phyloP scores from a whole-genome alignment of 352 stramenopile genomes.

The Globisporangium cylindrosporum region DNA sequence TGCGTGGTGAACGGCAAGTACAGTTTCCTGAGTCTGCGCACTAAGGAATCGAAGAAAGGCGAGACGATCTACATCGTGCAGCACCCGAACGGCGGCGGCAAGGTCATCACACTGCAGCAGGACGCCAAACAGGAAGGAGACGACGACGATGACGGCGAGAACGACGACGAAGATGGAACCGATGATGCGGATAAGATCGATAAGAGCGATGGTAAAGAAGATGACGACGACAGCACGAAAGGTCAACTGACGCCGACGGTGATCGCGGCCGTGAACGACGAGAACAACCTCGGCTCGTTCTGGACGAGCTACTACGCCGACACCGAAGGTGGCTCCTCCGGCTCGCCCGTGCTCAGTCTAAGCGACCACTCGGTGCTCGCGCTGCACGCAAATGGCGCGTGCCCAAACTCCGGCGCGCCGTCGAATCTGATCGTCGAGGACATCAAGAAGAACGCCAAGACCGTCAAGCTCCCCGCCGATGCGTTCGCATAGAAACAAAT shows the following conservation, averaged over 20 bases:
- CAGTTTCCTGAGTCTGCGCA: constrained; percentile 36
- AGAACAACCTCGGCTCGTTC: constrained; percentile 28
- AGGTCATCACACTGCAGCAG: constrained; percentile 28
- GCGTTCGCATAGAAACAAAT: constrained; percentile 29
- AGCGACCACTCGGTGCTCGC: constrained; percentile 43
- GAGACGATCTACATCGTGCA: constrained; percentile 57
- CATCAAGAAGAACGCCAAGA: constrained; percentile 27
- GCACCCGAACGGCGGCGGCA: constrained; percentile 40
- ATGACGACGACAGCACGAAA: neutral
- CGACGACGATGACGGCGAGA: constrained; percentile 21
- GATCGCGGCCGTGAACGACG: constrained; percentile 17
- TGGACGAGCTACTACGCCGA: constrained; percentile 49
- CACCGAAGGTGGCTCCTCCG: constrained; percentile 42
- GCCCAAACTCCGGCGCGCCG: constrained; percentile 38
- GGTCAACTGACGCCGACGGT: constrained; percentile 15
- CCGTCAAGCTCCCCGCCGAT: constrained; percentile 28
- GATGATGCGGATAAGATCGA: constrained; percentile 4
- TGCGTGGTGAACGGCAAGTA: constrained; percentile 29
- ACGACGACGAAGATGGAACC: constrained; percentile 19
- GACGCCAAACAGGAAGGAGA: constrained; percentile 25
- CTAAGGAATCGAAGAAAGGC: constrained; percentile 18
- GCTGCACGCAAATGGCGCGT: constrained; percentile 47
- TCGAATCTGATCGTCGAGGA: constrained; percentile 39
- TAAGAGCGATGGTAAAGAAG: neutral
- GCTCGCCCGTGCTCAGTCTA: constrained; percentile 39